Percentiles rank a stretch among this genome's conserved stretches.
phyloP scores from a whole-genome alignment of 495 filamentous ascomycete species.

The Neurospora intermedia region DNA sequence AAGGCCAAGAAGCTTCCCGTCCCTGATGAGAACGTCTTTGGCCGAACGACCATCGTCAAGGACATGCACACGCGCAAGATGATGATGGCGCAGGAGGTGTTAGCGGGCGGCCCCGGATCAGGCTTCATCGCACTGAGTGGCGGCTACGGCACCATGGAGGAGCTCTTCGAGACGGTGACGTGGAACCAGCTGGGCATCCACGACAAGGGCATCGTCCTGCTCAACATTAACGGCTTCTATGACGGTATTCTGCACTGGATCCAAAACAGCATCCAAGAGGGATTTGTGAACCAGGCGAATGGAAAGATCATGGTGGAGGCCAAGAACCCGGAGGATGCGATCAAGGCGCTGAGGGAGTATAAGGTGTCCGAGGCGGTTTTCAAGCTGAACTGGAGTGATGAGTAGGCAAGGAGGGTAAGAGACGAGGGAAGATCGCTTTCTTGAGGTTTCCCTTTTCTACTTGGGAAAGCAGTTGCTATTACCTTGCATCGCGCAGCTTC shows the following conservation, averaged over 20 bases:
- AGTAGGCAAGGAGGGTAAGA: slow-evolving; percentile 27
- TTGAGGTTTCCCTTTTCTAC: neutral
- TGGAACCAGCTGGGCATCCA: slow-evolving; percentile 99
- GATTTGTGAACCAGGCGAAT: slow-evolving; percentile 63
- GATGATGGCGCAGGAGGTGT: slow-evolving; percentile 80
- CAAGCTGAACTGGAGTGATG: slow-evolving; percentile 69
- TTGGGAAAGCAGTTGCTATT: neutral
- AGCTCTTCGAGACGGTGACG: slow-evolving; percentile 90
- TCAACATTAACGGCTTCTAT: slow-evolving; percentile 86
- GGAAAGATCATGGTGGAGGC: slow-evolving; percentile 70
- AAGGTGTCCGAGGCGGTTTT: slow-evolving; percentile 60
- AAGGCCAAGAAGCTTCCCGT: slow-evolving; percentile 15
- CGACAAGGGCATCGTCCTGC: slow-evolving; percentile 62
- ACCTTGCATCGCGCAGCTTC: neutral
- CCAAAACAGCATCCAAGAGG: slow-evolving; percentile 58
- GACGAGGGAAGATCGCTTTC: neutral
- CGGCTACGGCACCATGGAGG: slow-evolving; percentile 91
- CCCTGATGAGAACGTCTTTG: slow-evolving; percentile 61
- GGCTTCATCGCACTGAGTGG: slow-evolving; percentile 88
- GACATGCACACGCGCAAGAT: slow-evolving; percentile 95
- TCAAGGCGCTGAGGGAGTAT: slow-evolving; percentile 62
- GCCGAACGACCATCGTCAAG: slow-evolving; percentile 72
- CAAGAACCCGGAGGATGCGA: slow-evolving; percentile 55
- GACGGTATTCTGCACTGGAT: slow-evolving; percentile 80
- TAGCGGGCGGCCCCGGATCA: slow-evolving; percentile 66